These are phyloP conservation scores for Aegilops speltoides DNA, from an alignment of 176 grass and related monocot genomes.

Conservation along the genomic window DNA sequence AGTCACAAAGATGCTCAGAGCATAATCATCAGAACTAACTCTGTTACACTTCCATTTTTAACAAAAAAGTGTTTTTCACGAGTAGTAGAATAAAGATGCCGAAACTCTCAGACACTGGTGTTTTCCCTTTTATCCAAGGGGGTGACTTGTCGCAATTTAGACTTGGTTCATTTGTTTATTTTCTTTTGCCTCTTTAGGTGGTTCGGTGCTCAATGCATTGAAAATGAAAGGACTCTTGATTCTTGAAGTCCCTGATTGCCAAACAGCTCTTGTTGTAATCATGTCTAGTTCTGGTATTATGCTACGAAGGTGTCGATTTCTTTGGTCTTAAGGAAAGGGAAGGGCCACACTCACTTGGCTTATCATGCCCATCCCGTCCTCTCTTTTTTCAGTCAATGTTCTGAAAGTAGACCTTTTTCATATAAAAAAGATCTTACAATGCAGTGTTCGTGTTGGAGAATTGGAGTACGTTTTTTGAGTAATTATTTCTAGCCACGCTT, in stretches of 20 bases:
- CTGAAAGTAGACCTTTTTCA: constrained; percentile 14
- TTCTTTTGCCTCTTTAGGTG: constrained; percentile 10
- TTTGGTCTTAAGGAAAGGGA: constrained; percentile 41
- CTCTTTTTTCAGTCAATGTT: background rate
- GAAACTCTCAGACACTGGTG: background rate
- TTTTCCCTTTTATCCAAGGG: background rate
- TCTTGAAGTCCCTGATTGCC: background rate
- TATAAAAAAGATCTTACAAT: background rate
- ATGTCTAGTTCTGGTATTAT: constrained; percentile 31
- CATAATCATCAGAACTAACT: background rate
- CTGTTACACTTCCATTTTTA: background rate
- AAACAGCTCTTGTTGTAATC: background rate
- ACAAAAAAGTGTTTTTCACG: background rate
- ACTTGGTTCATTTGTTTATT: background rate
- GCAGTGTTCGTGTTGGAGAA: constrained; percentile 1
- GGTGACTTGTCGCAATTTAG: background rate
- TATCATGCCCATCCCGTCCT: background rate
- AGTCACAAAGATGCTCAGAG: background rate
- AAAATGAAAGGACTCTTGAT: background rate
- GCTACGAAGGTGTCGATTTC: constrained; percentile 16
- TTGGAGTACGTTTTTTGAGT: background rate
- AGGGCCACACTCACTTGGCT: constrained; percentile 3
- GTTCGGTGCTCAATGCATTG: background rate
- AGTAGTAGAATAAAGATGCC: background rate
- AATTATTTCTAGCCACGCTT: background rate